Evolutionary conservation across 495 filamentous ascomycete species (phyloP).

Genomic region (Penicillium argentinense): DNA sequence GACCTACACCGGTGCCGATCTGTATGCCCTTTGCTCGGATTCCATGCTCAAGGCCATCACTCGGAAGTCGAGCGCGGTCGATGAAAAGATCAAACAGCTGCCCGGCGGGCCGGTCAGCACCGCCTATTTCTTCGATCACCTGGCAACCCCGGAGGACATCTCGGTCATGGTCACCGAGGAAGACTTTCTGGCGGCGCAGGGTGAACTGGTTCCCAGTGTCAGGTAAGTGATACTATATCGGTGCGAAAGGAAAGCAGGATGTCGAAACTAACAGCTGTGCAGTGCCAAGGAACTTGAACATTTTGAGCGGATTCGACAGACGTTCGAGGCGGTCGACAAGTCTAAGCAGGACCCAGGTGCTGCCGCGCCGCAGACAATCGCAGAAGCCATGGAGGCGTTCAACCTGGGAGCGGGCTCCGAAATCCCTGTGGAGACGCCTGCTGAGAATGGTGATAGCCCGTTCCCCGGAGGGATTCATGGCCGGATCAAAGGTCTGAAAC

Average conservation of each 20-base stretch:
- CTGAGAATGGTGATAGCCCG: constrained; percentile 32
- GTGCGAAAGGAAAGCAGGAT: too few species aligned
- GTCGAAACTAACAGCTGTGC: constrained; percentile 20
- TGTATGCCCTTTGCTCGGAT: constrained; percentile 95
- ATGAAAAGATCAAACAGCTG: constrained; percentile 70
- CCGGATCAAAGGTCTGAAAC: constrained; percentile 34
- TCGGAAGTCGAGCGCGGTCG: constrained; percentile 79
- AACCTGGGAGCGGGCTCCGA: constrained; percentile 25
- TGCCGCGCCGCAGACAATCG: constrained; percentile 37
- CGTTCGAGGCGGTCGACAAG: constrained; percentile 67
- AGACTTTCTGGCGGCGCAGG: constrained; percentile 78
- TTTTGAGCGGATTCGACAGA: constrained; percentile 78
- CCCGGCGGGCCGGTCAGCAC: constrained; percentile 66
- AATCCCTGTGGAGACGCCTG: constrained; percentile 26
- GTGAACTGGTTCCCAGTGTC: constrained; percentile 88
- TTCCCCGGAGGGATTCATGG: constrained; percentile 20
- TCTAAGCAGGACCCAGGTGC: constrained; percentile 33
- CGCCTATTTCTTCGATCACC: constrained; percentile 93
- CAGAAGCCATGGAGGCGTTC: constrained; percentile 39
- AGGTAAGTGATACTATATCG: constrained; percentile 50
- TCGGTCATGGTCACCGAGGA: constrained; percentile 82
- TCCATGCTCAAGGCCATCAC: constrained; percentile 99
- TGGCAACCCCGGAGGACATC: constrained; percentile 78
- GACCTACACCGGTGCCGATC: constrained; percentile 95
- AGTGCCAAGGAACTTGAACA: constrained; percentile 91